Evolutionary conservation across 148 eudicot genomes (phyloP).

Genomic region (Rhododendron ovatum): DNA sequence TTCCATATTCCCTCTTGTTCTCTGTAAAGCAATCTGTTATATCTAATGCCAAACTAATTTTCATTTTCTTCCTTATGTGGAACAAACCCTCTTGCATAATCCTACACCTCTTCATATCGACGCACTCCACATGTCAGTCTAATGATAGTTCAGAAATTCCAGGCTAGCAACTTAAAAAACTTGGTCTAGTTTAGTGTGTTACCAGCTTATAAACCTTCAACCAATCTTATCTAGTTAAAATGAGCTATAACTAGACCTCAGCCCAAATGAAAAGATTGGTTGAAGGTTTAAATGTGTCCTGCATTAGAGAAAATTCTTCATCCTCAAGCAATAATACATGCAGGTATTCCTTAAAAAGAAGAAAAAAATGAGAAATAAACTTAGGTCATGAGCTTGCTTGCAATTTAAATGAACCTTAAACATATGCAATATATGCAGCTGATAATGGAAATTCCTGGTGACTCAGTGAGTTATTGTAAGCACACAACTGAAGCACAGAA

Average conservation of each 20-base stretch:
- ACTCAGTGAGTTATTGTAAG: not conserved
- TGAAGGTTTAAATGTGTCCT: not conserved
- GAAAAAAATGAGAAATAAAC: not conserved
- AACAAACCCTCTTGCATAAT: not conserved
- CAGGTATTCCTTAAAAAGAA: not conserved
- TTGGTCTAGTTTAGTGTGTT: not conserved
- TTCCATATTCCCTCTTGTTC: not conserved
- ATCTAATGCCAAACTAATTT: not conserved
- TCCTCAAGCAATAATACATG: not conserved
- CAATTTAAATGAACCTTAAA: not conserved
- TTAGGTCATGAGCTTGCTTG: not conserved
- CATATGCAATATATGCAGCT: not conserved
- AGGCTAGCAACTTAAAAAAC: not conserved
- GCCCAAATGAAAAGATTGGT: not conserved
- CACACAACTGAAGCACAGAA: not conserved
- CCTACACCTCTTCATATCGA: not conserved
- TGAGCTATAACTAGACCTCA: not conserved
- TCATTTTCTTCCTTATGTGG: not conserved
- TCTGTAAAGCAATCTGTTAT: not conserved
- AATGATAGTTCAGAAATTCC: not conserved
- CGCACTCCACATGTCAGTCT: not conserved
- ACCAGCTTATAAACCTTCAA: not conserved
- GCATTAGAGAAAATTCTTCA: not conserved
- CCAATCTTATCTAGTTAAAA: not conserved
- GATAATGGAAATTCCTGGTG: constrained; percentile 4